Conservation (phyloP, 2,329 filamentous ascomycete genomes). For the Fusarium clavum region DNA sequence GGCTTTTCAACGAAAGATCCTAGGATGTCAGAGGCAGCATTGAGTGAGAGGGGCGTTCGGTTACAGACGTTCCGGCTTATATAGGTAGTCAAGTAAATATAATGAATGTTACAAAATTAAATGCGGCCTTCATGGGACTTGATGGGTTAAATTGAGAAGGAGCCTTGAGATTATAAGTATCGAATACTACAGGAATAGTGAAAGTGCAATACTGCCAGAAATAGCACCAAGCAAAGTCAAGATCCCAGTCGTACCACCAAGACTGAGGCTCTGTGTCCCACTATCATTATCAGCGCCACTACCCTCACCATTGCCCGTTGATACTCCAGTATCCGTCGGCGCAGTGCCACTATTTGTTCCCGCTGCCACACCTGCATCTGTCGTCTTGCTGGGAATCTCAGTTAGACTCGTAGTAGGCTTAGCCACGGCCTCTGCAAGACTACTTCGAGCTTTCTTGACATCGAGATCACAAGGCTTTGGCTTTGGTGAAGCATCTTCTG, state of each 20-base stretch:
- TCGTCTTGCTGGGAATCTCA: constrained; percentile 6
- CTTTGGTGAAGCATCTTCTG: constrained; percentile 11
- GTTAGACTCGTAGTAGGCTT: constrained; percentile 31
- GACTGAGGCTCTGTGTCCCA: neutral
- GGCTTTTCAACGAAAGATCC: neutral
- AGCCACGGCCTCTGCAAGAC: constrained; percentile 22
- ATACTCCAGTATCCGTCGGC: constrained; percentile 59
- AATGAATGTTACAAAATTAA: neutral
- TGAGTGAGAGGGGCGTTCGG: neutral
- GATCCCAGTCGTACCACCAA: neutral
- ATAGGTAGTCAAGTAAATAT: neutral
- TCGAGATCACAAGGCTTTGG: constrained; percentile 25
- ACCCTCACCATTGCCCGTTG: constrained; percentile 53
- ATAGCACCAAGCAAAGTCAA: neutral
- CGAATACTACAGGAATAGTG: neutral
- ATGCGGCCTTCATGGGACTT: neutral
- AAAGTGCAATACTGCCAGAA: neutral
- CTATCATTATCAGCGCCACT: neutral
- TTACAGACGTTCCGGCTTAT: neutral
- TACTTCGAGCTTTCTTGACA: constrained; percentile 15
- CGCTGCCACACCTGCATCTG: constrained; percentile 47
- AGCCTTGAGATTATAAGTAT: neutral
- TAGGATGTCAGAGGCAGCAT: neutral
- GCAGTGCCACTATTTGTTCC: neutral
- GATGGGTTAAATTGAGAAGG: accelerated